A percentile compares a stretch with the other conserved stretches of the same genome.
These are phyloP conservation scores for Gnomoniopsis sp. DNA, from an alignment of 2,329 filamentous ascomycete genomes.

Conservation along the genomic window DNA sequence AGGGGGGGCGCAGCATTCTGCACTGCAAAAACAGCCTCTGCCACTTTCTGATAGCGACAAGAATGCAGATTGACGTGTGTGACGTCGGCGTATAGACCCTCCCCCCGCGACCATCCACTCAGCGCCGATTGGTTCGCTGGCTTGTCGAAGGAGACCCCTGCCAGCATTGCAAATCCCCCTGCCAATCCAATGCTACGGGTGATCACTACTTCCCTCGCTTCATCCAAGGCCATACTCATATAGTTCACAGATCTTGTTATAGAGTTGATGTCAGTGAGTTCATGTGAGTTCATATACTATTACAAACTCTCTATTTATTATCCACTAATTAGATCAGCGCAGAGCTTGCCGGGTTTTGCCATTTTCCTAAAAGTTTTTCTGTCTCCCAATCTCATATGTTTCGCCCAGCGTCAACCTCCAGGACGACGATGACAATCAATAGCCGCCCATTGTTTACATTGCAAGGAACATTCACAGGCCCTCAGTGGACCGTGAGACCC, in stretches of 20 bases:
- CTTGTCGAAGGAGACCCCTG: not conserved
- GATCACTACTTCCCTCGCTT: not conserved
- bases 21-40: no score
- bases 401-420: no score
- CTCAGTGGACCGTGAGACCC: not conserved
- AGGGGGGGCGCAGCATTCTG: constrained; percentile 16
- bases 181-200: not conserved
- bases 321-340: not conserved
- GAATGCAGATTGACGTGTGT: not conserved
- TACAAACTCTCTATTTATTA: not conserved
- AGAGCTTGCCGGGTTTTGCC: no score
- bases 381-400: no score
- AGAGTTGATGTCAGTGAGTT: not conserved
- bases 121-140: no score
- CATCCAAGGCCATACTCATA: not conserved
- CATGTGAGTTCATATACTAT: not conserved
- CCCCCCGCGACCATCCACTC: no score
- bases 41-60: no score
- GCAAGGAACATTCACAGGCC: not conserved
- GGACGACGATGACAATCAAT: not conserved
- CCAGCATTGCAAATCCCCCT: not conserved
- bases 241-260: not conserved
- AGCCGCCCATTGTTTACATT: not conserved
- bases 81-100: not conserved
- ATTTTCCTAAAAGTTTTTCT: no score